Evolutionary conservation across 75 land plant species (phyloP).

Genomic region (Picea sitchensis): DNA sequence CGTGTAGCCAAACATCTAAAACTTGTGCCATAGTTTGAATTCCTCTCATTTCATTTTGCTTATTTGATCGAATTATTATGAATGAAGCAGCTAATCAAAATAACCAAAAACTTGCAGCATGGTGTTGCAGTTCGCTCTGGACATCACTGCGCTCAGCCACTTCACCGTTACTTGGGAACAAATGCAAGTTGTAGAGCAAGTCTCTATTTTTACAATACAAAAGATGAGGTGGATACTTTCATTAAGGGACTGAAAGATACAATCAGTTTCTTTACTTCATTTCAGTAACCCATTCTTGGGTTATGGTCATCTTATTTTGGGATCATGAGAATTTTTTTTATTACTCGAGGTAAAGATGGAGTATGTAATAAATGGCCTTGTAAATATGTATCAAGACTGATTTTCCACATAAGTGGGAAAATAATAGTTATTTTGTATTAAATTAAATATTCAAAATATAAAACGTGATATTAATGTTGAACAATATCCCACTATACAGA

Average conservation of each 20-base stretch:
- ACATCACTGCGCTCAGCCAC: conserved; percentile 88
- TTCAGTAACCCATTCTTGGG: conserved; percentile 16
- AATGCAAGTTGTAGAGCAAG: conserved; percentile 81
- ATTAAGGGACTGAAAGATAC: conserved; percentile 71
- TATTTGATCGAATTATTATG: background rate
- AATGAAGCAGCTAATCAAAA: background rate
- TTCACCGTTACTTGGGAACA: conserved; percentile 62
- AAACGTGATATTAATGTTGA: too few relatives aligned
- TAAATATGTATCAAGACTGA: too few relatives aligned
- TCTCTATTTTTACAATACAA: conserved; percentile 84
- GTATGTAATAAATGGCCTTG: too few relatives aligned
- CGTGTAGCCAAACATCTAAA: background rate
- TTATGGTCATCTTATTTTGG: background rate
- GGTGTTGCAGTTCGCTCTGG: conserved; percentile 86
- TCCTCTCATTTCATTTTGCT: background rate
- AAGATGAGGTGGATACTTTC: conserved; percentile 73
- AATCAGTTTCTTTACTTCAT: conserved; percentile 52
- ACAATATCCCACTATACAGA: too few relatives aligned
- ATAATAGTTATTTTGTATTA: too few relatives aligned
- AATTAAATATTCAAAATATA: too few relatives aligned
- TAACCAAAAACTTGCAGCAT: conserved; percentile 45
- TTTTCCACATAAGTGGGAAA: too few relatives aligned
- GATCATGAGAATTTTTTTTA: background rate
- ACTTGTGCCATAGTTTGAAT: background rate
- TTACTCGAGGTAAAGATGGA: too few relatives aligned